A percentile compares a stretch with the other conserved stretches of the same genome.
These are phyloP conservation scores for Apophysomyces elegans DNA, from an alignment of 371 early-diverging fungal genomes.

Conservation along the genomic window DNA sequence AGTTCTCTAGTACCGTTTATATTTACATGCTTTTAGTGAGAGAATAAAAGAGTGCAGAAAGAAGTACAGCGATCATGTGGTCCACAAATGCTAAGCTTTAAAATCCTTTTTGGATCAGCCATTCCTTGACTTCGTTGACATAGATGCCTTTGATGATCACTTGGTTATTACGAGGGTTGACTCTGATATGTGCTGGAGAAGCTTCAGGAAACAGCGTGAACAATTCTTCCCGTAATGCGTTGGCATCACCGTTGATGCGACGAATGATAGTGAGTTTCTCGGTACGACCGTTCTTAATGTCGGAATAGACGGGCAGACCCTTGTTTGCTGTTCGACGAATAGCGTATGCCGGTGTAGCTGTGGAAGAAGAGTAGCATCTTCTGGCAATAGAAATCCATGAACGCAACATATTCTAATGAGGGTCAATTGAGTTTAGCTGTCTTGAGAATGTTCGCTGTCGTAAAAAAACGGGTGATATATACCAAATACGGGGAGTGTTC, in stretches of 20 bases:
- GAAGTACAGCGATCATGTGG: neutral
- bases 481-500: no score
- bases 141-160: slow-evolving; percentile 62
- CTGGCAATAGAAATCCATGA: slow-evolving; percentile 17
- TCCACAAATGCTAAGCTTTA: slow-evolving; percentile 28
- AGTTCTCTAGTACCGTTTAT: no score
- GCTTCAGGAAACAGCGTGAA: slow-evolving; percentile 41
- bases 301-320: slow-evolving; percentile 74
- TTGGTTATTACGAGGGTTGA: slow-evolving; percentile 50
- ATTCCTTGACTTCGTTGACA: slow-evolving; percentile 56
- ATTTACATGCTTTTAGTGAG: slow-evolving; percentile 1
- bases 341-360: slow-evolving; percentile 44
- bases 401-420: slow-evolving; percentile 20
- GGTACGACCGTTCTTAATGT: slow-evolving; percentile 72
- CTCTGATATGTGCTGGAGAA: slow-evolving; percentile 33
- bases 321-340: slow-evolving; percentile 64
- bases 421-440: no score
- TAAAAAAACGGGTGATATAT: no score
- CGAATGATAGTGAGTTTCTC: slow-evolving; percentile 71
- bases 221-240: slow-evolving; percentile 52
- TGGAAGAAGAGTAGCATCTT: slow-evolving; percentile 38
- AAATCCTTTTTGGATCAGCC: slow-evolving; percentile 66
- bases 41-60: neutral
- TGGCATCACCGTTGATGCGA: slow-evolving; percentile 73
- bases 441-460: no score